A percentile compares a stretch with the other conserved stretches of the same genome.
Evolutionary conservation across 2,329 filamentous ascomycete genomes (phyloP).

Genomic region (Monosporascus sp.): DNA sequence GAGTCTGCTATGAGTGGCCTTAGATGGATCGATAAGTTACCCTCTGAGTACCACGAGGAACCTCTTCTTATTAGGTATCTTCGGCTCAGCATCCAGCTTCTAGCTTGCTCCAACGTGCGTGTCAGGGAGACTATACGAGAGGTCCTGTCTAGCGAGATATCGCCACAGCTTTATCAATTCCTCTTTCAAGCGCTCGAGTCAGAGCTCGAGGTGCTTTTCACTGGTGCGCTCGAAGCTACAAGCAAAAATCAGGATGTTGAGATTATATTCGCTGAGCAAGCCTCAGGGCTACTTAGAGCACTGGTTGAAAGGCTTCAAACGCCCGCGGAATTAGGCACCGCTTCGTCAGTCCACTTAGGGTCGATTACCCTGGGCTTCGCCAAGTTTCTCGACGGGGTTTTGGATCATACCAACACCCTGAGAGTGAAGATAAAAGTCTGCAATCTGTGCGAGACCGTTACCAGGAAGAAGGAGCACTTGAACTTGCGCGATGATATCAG

Average conservation of each 20-base stretch:
- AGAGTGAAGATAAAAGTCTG: slow-evolving; percentile 66
- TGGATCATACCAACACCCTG: slow-evolving; percentile 51
- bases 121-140: slow-evolving; percentile 64
- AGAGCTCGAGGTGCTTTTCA: slow-evolving; percentile 59
- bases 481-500: slow-evolving; percentile 65
- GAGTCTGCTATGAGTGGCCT: slow-evolving; percentile 53
- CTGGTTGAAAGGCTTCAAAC: slow-evolving; percentile 61
- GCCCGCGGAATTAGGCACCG: slow-evolving; percentile 56
- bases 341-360: slow-evolving; percentile 60
- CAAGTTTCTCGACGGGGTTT: slow-evolving; percentile 56
- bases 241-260: slow-evolving; percentile 54
- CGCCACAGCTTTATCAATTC: slow-evolving; percentile 54
- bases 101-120: slow-evolving; percentile 58
- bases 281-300: slow-evolving; percentile 56
- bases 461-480: slow-evolving; percentile 61
- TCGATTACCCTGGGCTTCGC: slow-evolving; percentile 60
- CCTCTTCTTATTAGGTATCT: slow-evolving; percentile 56
- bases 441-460: slow-evolving; percentile 60
- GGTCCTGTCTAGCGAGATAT: slow-evolving; percentile 60
- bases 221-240: slow-evolving; percentile 46
- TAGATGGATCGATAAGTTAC: slow-evolving; percentile 59
- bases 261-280: slow-evolving; percentile 63
- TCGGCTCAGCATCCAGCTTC: slow-evolving; percentile 57
- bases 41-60: slow-evolving; percentile 56
- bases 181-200: slow-evolving; percentile 61